Evolutionary conservation across 1,284 basidiomycete species (phyloP).

Genomic region (Irpex lacteus): DNA sequence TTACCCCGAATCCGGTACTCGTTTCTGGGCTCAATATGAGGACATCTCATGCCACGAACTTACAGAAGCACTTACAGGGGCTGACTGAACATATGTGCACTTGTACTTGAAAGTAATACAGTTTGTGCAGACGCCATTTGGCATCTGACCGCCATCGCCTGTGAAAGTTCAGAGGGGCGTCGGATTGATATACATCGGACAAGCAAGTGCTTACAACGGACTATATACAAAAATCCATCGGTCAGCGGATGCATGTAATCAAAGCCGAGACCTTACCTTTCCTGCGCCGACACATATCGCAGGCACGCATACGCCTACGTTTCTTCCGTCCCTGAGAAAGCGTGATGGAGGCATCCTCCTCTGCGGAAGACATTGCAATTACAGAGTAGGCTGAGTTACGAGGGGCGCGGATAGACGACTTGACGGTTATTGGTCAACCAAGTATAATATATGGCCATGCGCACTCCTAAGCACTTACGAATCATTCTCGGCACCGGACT

Average conservation of each 20-base stretch:
- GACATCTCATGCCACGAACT: background rate
- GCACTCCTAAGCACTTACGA: background rate
- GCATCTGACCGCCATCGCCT: conserved; percentile 6
- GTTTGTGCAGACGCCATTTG: conserved; percentile 1
- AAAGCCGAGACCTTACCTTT: background rate
- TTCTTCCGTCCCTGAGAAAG: background rate
- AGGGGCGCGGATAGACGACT: background rate
- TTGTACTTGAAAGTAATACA: conserved; percentile 4
- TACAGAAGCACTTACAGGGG: background rate
- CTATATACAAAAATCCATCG: background rate
- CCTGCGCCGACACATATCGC: conserved; percentile 3
- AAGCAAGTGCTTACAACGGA: background rate
- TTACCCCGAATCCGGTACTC: background rate
- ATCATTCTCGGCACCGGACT: background rate
- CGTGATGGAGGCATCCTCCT: background rate
- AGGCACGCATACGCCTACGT: background rate
- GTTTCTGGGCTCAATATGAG: background rate
- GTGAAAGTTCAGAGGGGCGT: background rate
- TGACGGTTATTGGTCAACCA: background rate
- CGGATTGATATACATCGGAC: background rate
- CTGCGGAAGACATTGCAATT: background rate
- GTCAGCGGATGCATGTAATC: background rate
- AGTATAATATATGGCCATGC: background rate
- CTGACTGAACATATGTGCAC: conserved; percentile 2
- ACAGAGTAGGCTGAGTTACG: background rate